These are phyloP conservation scores for Lactarius pseudohatsudake DNA, from an alignment of 768 basidiomycete genomes.

Conservation along the genomic window DNA sequence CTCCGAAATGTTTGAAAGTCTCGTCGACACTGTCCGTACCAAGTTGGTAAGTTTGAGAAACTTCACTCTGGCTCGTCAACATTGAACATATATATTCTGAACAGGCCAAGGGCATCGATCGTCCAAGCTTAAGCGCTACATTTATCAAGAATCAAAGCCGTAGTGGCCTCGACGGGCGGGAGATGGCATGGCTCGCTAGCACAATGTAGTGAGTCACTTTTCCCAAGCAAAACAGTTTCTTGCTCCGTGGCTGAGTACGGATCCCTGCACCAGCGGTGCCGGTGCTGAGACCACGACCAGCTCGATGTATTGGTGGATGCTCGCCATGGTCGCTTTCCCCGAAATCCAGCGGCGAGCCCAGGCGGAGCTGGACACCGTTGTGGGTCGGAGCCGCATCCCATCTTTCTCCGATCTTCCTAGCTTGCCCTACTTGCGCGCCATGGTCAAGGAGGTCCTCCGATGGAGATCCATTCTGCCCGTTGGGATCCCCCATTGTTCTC, in stretches of 20 bases:
- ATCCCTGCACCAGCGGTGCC: slow-evolving; percentile 18
- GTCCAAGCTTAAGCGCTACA: slow-evolving; percentile 22
- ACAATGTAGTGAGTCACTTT: slow-evolving; percentile 30
- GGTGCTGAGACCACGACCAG: slow-evolving; percentile 28
- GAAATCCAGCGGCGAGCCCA: slow-evolving; percentile 29
- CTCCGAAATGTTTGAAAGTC: slow-evolving; percentile 25
- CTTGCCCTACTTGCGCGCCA: slow-evolving; percentile 31
- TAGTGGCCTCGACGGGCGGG: slow-evolving; percentile 20
- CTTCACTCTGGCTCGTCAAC: neutral
- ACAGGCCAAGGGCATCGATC: slow-evolving; percentile 24
- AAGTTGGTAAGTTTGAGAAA: slow-evolving; percentile 17
- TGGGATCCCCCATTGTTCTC: slow-evolving; percentile 26
- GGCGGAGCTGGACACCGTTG: slow-evolving; percentile 31
- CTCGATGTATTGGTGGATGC: slow-evolving; percentile 28
- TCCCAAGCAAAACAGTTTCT: neutral
- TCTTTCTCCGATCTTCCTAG: slow-evolving; percentile 26
- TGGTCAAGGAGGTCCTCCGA: slow-evolving; percentile 31
- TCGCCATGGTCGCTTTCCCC: slow-evolving; percentile 32
- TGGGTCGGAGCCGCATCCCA: slow-evolving; percentile 28
- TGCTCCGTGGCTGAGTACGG: neutral
- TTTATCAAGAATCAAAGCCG: slow-evolving; percentile 24
- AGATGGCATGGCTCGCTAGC: slow-evolving; percentile 31
- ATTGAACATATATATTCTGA: neutral
- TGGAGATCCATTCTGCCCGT: slow-evolving; percentile 27
- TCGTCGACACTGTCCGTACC: slow-evolving; percentile 18